Conservation (phyloP, 1,139 yeast species). For the Blastobotrys aristatus region DNA sequence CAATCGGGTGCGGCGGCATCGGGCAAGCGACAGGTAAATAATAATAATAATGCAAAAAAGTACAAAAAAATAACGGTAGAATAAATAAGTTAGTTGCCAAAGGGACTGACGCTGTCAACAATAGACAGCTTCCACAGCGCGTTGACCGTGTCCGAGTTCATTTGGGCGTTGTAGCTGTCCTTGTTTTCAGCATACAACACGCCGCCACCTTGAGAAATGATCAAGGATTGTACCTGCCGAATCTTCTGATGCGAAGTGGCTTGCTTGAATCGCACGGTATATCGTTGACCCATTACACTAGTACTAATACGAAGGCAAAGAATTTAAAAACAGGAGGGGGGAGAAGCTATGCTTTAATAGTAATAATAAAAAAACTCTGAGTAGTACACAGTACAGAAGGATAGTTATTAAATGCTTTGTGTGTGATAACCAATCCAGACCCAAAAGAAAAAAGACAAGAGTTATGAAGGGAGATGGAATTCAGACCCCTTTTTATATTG, state of each 20-base stretch:
- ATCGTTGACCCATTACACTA: conserved; percentile 6
- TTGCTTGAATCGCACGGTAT: conserved; percentile 9
- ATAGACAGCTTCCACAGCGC: not conserved
- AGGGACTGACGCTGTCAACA: conserved; percentile 2
- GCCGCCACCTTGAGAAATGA: conserved; percentile 12
- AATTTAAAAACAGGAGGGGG: not conserved
- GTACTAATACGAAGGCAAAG: not conserved
- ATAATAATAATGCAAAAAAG: too few species aligned
- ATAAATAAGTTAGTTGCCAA: too few species aligned
- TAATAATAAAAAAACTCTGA: too few species aligned
- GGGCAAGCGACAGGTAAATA: too few species aligned
- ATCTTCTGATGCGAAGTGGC: conserved; percentile 9
- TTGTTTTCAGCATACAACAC: conserved; percentile 10
- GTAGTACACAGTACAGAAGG: too few species aligned
- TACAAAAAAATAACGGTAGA: too few species aligned
- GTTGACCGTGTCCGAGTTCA: conserved; percentile 8
- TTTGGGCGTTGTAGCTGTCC: conserved; percentile 8
- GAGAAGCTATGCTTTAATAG: not conserved
- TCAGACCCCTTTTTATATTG: too few species aligned
- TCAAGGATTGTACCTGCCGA: conserved; percentile 6
- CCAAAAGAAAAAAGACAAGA: too few species aligned
- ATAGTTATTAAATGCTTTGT: too few species aligned
- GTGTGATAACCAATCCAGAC: too few species aligned
- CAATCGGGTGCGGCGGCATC: too few species aligned
- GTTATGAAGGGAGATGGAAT: too few species aligned